A percentile compares a stretch with the other conserved stretches of the same genome.
These are phyloP conservation scores for Podospora conica DNA, from an alignment of 495 filamentous ascomycete genomes.

Conservation along the genomic window DNA sequence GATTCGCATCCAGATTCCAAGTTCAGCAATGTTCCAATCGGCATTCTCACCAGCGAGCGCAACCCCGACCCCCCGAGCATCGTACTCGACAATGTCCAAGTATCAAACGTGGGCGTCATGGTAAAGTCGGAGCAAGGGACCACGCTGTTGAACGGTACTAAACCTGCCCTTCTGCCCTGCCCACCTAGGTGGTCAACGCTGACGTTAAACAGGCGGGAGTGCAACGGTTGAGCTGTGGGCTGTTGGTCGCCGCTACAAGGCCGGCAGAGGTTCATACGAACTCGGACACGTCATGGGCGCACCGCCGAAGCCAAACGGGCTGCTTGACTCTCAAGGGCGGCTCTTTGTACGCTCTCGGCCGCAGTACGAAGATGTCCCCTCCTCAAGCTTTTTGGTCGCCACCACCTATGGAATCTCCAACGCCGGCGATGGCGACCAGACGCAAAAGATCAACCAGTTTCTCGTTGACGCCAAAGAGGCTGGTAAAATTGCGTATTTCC, in stretches of 20 bases:
- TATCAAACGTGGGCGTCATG: conserved; percentile 23
- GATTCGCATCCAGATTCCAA: no score
- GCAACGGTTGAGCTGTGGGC: conserved; percentile 58
- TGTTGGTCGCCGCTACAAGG: conserved; percentile 55
- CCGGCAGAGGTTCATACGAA: conserved; percentile 26
- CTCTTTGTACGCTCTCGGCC: conserved; percentile 55
- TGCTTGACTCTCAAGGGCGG: conserved; percentile 38
- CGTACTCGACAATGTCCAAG: conserved; percentile 41
- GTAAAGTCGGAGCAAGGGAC: no score
- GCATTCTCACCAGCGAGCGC: conserved; percentile 54
- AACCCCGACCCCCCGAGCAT: conserved; percentile 35
- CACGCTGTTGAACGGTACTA: no score
- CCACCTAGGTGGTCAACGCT: conserved; percentile 25
- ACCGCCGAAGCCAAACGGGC: conserved; percentile 39
- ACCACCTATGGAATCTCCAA: conserved; percentile 22
- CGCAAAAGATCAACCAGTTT: conserved; percentile 26
- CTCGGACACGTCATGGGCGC: conserved; percentile 36
- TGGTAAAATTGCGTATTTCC: neutral
- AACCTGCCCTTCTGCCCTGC: no score
- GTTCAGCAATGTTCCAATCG: conserved; percentile 55
- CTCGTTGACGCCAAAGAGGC: conserved; percentile 20
- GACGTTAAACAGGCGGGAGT: conserved; percentile 41
- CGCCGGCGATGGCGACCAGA: conserved; percentile 28
- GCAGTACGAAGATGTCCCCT: conserved; percentile 47
- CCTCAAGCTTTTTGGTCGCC: conserved; percentile 41